A percentile compares a stretch with the other conserved stretches of the same genome.
Conservation (phyloP, 2,329 filamentous ascomycete genomes). For the Peltaster fructicola region DNA sequence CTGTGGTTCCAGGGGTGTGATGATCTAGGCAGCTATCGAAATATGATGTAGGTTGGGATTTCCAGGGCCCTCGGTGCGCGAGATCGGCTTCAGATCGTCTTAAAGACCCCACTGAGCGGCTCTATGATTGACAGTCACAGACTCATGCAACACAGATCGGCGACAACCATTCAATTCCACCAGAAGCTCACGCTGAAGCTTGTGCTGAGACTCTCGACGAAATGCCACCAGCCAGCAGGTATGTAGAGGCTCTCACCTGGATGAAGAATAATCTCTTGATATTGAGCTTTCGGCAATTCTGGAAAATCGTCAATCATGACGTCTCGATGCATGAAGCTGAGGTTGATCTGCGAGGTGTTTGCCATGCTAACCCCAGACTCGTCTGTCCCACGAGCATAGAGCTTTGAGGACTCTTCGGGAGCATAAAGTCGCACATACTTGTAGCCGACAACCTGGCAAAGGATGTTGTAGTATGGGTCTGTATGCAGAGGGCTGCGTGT, state of each 20-base stretch:
- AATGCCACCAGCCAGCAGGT: constrained; percentile 96
- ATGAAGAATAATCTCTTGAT: constrained; percentile 59
- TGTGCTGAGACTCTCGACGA: constrained; percentile 65
- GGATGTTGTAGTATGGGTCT: constrained; percentile 83
- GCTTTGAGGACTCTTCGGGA: constrained; percentile 38
- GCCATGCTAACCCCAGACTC: constrained; percentile 66
- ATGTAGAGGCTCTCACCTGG: constrained; percentile 80
- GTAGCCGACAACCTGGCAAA: constrained; percentile 71
- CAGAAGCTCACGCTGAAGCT: constrained; percentile 96
- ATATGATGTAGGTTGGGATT: too few relatives aligned
- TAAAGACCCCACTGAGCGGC: too few relatives aligned
- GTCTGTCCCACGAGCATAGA: constrained; percentile 47
- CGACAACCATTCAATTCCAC: constrained; percentile 68
- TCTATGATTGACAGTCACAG: too few relatives aligned
- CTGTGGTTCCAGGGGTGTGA: too few relatives aligned
- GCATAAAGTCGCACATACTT: constrained; percentile 88
- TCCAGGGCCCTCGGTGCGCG: too few relatives aligned
- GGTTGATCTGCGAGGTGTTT: constrained; percentile 69
- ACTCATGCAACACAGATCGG: too few relatives aligned
- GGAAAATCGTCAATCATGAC: constrained; percentile 2
- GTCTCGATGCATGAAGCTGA: constrained; percentile 21
- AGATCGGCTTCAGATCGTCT: too few relatives aligned
- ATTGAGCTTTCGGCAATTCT: constrained; percentile 29
- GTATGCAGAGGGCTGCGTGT: constrained; percentile 90
- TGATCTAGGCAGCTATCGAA: too few relatives aligned